Evolutionary conservation across 352 stramenopile species (phyloP).

Genomic region (Globisporangium splendens): DNA sequence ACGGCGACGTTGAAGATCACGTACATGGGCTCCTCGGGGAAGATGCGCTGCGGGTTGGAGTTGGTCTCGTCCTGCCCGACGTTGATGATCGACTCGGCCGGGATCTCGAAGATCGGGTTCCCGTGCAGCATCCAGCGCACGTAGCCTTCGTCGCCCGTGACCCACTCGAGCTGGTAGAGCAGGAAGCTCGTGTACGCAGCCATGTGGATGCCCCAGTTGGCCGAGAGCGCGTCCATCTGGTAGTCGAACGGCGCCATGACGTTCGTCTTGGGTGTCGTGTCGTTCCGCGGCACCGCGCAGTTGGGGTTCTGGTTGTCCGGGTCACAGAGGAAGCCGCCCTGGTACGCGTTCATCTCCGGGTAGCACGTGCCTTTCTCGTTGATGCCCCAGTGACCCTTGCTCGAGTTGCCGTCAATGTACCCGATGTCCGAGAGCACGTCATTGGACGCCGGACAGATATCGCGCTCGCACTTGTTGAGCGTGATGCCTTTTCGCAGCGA

Average conservation of each 20-base stretch:
- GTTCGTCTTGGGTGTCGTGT: conserved; percentile 44
- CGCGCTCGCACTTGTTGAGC: conserved; percentile 37
- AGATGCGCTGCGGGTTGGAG: conserved; percentile 50
- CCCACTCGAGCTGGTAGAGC: conserved; percentile 70
- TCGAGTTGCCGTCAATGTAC: conserved; percentile 43
- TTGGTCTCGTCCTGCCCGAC: conserved; percentile 34
- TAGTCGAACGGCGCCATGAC: conserved; percentile 62
- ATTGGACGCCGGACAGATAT: conserved; percentile 42
- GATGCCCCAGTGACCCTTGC: conserved; percentile 52
- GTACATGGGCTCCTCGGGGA: conserved; percentile 90
- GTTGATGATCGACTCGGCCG: conserved; percentile 45
- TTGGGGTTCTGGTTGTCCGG: conserved; percentile 53
- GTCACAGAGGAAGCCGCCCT: conserved; percentile 58
- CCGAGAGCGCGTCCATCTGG: conserved; percentile 73
- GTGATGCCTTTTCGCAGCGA: conserved; percentile 48
- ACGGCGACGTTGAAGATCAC: conserved; percentile 94
- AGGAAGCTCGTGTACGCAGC: conserved; percentile 61
- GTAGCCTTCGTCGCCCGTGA: conserved; percentile 59
- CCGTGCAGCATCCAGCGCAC: conserved; percentile 64
- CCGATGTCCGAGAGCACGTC: conserved; percentile 53
- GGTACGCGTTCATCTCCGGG: conserved; percentile 58
- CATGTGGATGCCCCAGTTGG: conserved; percentile 65
- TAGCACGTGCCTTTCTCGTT: conserved; percentile 68
- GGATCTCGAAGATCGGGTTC: conserved; percentile 68
- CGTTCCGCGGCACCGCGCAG: conserved; percentile 41